Conservation (phyloP, 805 yeast genomes). For the Hanseniaspora thailandica region DNA sequence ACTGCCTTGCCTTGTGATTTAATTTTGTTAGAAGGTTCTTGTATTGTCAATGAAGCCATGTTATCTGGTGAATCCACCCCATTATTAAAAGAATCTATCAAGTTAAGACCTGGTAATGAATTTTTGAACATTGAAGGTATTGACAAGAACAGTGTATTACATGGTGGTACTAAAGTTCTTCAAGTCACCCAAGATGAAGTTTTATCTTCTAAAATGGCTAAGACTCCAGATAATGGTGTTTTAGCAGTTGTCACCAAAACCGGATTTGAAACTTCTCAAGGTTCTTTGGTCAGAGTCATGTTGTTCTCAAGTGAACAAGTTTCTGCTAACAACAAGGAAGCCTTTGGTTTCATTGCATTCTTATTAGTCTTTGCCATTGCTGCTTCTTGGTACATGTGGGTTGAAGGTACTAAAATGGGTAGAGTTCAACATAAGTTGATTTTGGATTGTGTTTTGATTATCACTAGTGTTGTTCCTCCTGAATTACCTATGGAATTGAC, state of each 20-base stretch:
- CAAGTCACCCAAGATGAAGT: constrained; percentile 70
- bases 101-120: constrained; percentile 66
- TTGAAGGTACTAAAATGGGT: constrained; percentile 91
- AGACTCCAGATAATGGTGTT: constrained; percentile 85
- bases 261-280: constrained; percentile 98
- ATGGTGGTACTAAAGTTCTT: constrained; percentile 92
- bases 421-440: constrained; percentile 87
- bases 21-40: constrained; percentile 74
- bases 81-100: constrained; percentile 79
- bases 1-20: constrained; percentile 91
- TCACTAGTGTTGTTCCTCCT: constrained; percentile 97
- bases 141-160: constrained; percentile 79
- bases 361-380: constrained; percentile 82
- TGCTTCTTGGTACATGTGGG: constrained; percentile 97
- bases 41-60: constrained; percentile 98
- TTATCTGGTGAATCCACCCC: constrained; percentile 98
- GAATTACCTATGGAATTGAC: constrained; percentile 98
- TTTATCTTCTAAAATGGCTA: constrained; percentile 35
- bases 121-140: constrained; percentile 61
- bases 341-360: constrained; percentile 82
- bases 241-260: constrained; percentile 81
- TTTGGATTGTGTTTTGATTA: constrained; percentile 86
- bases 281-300: constrained; percentile 94
- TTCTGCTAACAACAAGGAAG: constrained; percentile 89
- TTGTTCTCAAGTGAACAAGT: constrained; percentile 93